Evolutionary conservation across 805 yeast species (phyloP).

Genomic region (Yamadazyma sp.): DNA sequence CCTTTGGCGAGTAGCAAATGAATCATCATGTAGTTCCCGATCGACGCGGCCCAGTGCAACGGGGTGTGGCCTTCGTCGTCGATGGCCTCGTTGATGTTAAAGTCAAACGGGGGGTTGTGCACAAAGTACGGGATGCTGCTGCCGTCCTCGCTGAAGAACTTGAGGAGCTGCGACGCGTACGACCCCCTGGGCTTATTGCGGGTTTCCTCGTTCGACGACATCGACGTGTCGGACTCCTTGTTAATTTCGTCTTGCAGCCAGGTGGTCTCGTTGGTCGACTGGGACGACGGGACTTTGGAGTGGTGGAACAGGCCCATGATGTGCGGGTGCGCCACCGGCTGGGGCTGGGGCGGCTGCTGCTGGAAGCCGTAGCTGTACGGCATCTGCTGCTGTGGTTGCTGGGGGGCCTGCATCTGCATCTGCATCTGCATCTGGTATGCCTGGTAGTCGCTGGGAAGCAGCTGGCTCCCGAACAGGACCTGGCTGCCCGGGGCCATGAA

Average conservation of each 20-base stretch:
- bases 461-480: neutral
- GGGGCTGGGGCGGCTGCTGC: constrained; percentile 20
- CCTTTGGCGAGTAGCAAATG: constrained; percentile 75
- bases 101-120: constrained; percentile 60
- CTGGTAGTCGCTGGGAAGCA: constrained; percentile 21
- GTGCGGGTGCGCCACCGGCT: constrained; percentile 19
- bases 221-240: constrained; percentile 43
- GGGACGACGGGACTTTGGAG: constrained; percentile 26
- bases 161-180: constrained; percentile 39
- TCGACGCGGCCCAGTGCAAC: constrained; percentile 96
- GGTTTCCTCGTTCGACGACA: constrained; percentile 30
- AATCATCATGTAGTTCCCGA: constrained; percentile 79
- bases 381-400: constrained; percentile 15
- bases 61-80: constrained; percentile 95
- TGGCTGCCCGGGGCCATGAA: neutral
- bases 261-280: constrained; percentile 43
- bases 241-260: constrained; percentile 43
- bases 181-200: constrained; percentile 47
- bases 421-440: constrained; percentile 25
- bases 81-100: constrained; percentile 71
- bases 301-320: constrained; percentile 22
- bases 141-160: constrained; percentile 44
- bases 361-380: neutral
- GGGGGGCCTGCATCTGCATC: constrained; percentile 29
- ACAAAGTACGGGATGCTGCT: constrained; percentile 61